Percentiles rank a stretch among this genome's conserved stretches.
These are phyloP conservation scores for Nakaseomyces kungkrabaensis DNA, from an alignment of 1,139 yeast species.

Conservation along the genomic window DNA sequence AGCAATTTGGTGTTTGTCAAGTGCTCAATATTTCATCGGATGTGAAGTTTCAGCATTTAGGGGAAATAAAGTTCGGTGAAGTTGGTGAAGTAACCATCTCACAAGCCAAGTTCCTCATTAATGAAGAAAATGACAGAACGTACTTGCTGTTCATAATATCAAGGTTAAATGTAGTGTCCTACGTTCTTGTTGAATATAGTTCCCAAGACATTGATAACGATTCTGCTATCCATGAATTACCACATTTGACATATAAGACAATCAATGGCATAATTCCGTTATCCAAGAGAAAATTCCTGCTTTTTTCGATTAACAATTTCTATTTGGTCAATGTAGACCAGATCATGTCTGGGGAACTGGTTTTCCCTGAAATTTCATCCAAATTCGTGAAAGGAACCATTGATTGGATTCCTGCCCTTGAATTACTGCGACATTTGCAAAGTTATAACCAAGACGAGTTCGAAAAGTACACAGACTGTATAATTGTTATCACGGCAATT, in stretches of 20 bases:
- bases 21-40: background rate
- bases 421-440: slow-evolving; percentile 13
- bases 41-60: background rate
- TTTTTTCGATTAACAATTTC: background rate
- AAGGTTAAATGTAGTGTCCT: background rate
- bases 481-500: slow-evolving; percentile 14
- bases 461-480: slow-evolving; percentile 11
- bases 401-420: slow-evolving; percentile 16
- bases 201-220: background rate
- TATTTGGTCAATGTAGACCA: slow-evolving; percentile 21
- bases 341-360: slow-evolving; percentile 24
- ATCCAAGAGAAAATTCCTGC: background rate
- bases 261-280: background rate
- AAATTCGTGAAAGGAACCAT: slow-evolving; percentile 11
- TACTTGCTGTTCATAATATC: background rate
- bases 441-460: slow-evolving; percentile 5
- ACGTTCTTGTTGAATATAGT: background rate
- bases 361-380: slow-evolving; percentile 7
- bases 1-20: background rate
- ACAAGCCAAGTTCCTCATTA: background rate
- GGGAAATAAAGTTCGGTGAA: background rate
- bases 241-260: background rate
- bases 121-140: background rate
- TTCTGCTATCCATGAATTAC: background rate
- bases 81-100: background rate